A percentile compares a stretch with the other conserved stretches of the same genome.
phyloP scores from a whole-genome alignment of 108 stramenopile species.

The Skeletonema costatum region DNA sequence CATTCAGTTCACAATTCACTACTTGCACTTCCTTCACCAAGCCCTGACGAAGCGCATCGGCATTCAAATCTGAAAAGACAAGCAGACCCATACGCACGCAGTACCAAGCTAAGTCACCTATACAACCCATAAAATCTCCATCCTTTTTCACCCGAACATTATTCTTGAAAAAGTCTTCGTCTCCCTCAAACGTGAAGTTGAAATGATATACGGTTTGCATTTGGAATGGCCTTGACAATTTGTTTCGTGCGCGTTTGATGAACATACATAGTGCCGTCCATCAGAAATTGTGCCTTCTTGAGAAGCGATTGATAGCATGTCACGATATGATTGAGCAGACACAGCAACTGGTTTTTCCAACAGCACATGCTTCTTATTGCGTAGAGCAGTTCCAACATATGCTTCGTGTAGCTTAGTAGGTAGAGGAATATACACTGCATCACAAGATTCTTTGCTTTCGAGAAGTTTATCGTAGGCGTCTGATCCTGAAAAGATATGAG shows the following conservation, averaged over 20 bases:
- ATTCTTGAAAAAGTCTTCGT: constrained; percentile 52
- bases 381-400: constrained; percentile 48
- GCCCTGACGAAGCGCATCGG: not conserved
- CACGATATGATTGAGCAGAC: constrained; percentile 40
- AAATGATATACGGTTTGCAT: constrained; percentile 52
- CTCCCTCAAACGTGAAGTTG: constrained; percentile 49
- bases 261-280: constrained; percentile 73
- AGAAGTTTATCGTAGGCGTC: constrained; percentile 32
- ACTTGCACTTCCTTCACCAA: constrained; percentile 39
- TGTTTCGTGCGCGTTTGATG: constrained; percentile 55
- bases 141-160: constrained; percentile 53
- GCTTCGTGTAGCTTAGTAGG: constrained; percentile 42
- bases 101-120: constrained; percentile 66
- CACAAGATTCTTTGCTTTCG: not conserved
- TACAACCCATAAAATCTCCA: constrained; percentile 58
- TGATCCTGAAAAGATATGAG: constrained; percentile 16
- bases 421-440: constrained; percentile 54
- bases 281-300: constrained; percentile 55
- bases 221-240: constrained; percentile 50
- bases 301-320: constrained; percentile 53
- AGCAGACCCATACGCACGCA: constrained; percentile 56
- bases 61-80: constrained; percentile 32
- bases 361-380: constrained; percentile 61
- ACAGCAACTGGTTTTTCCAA: constrained; percentile 71
- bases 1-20: constrained; percentile 29